phyloP scores from a whole-genome alignment of 1,284 basidiomycete genomes.

The Neotropicomus parvogracilis region DNA sequence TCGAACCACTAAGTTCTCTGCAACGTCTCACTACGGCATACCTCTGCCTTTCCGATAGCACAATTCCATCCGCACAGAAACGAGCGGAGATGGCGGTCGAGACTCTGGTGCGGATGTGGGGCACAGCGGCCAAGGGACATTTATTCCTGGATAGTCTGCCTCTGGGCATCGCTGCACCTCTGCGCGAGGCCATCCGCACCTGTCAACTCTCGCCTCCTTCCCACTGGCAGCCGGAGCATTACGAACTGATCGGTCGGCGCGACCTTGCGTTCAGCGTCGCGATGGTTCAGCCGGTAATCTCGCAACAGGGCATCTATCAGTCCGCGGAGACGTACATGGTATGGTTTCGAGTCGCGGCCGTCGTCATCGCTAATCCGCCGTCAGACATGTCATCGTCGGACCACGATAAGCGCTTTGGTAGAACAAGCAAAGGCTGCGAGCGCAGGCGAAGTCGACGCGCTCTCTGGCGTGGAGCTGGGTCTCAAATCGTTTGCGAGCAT shows the following conservation, averaged over 20 bases:
- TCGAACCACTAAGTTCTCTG: slow-evolving; percentile 51
- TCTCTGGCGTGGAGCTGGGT: slow-evolving; percentile 68
- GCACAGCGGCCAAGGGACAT: slow-evolving; percentile 39
- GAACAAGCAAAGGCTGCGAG: slow-evolving; percentile 48
- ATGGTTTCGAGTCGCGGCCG: slow-evolving; percentile 18
- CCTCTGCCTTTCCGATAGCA: slow-evolving; percentile 52
- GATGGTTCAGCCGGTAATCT: slow-evolving; percentile 29
- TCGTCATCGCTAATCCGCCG: slow-evolving; percentile 25
- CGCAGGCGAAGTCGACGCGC: slow-evolving; percentile 50
- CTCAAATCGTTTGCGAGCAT: slow-evolving; percentile 74
- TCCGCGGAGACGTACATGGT: slow-evolving; percentile 46
- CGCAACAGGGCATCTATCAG: slow-evolving; percentile 31
- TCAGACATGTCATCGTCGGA: slow-evolving; percentile 40
- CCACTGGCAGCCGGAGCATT: slow-evolving; percentile 70
- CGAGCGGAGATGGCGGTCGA: slow-evolving; percentile 65
- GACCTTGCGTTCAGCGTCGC: slow-evolving; percentile 60
- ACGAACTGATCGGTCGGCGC: slow-evolving; percentile 72
- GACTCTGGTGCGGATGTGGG: slow-evolving; percentile 53
- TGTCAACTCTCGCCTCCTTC: slow-evolving; percentile 76
- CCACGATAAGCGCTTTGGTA: slow-evolving; percentile 50
- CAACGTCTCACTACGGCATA: slow-evolving; percentile 53
- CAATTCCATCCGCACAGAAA: slow-evolving; percentile 47
- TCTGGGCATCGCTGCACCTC: slow-evolving; percentile 72
- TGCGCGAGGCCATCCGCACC: slow-evolving; percentile 78
- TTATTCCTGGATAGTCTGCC: slow-evolving; percentile 54